phyloP scores from a whole-genome alignment of 176 grass and related monocot species.

The Oryza officinalis region DNA sequence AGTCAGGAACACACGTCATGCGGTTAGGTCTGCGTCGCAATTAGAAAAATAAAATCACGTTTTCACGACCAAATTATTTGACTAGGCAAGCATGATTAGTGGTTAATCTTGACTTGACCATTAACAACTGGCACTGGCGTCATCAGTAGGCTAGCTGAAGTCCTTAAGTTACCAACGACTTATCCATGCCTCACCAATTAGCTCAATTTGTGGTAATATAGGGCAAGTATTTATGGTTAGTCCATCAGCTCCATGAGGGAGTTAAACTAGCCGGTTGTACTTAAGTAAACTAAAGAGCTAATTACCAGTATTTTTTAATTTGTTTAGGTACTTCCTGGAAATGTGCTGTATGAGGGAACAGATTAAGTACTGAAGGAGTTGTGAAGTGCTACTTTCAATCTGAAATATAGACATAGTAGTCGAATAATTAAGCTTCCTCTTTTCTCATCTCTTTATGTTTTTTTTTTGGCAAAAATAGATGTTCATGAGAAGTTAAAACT shows the following conservation, averaged over 20 bases:
- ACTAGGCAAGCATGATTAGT: conserved; percentile 36
- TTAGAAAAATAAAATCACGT: conserved; percentile 9
- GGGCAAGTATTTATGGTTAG: background rate
- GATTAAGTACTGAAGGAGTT: background rate
- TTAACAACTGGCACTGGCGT: conserved; percentile 25
- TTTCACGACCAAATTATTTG: conserved; percentile 24
- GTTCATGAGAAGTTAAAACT: conserved; percentile 11
- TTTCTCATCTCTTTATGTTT: background rate
- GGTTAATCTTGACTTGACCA: conserved; percentile 44
- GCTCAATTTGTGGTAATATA: conserved; percentile 26
- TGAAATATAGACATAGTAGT: background rate
- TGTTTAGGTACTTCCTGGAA: background rate
- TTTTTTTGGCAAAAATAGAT: background rate
- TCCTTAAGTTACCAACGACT: conserved; percentile 13
- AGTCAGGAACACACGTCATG: conserved; percentile 10
- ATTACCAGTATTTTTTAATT: background rate
- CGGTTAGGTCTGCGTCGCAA: conserved; percentile 42
- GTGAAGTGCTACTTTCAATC: background rate
- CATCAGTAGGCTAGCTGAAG: background rate
- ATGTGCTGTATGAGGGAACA: background rate
- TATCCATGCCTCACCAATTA: conserved; percentile 25
- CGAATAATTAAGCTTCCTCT: background rate
- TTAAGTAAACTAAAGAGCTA: background rate
- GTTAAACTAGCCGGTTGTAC: background rate
- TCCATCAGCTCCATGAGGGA: background rate